Percentiles rank a stretch among this genome's conserved stretches.
phyloP scores from a whole-genome alignment of 805 yeast species.

The Metschnikowia kunwiensis region DNA sequence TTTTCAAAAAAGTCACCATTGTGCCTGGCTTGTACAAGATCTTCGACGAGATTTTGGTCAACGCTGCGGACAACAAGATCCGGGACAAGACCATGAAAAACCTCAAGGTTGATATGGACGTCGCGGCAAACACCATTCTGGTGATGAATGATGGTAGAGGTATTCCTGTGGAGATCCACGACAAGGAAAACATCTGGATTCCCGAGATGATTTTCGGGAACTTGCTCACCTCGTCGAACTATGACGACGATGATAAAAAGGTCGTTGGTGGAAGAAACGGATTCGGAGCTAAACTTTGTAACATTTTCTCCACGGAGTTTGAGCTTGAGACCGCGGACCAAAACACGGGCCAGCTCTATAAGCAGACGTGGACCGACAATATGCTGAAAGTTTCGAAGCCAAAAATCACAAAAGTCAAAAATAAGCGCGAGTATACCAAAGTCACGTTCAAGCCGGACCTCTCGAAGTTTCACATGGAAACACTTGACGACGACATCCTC shows the following conservation, averaged over 20 bases:
- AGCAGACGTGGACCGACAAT: conserved; percentile 83
- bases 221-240: conserved; percentile 89
- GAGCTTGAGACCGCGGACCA: conserved; percentile 86
- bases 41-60: conserved; percentile 94
- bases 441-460: conserved; percentile 88
- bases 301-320: conserved; percentile 88
- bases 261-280: conserved; percentile 99
- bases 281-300: conserved; percentile 95
- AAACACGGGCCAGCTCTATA: conserved; percentile 55
- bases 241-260: conserved; percentile 91
- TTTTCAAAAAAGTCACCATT: conserved; percentile 61
- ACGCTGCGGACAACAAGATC: conserved; percentile 98
- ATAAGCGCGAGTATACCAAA: conserved; percentile 75
- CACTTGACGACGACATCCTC: conserved; percentile 74
- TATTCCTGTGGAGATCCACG: conserved; percentile 91
- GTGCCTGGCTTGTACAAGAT: conserved; percentile 97
- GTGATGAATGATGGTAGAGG: conserved; percentile 94
- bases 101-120: conserved; percentile 77
- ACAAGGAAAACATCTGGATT: conserved; percentile 85
- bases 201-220: conserved; percentile 97
- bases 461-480: conserved; percentile 77
- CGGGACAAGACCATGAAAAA: conserved; percentile 88
- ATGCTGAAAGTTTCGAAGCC: conserved; percentile 81
- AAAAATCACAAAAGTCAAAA: conserved; percentile 55
- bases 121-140: conserved; percentile 68